These are phyloP conservation scores for Monotropa hypopitys DNA, from an alignment of 179 eudicot genomes.

Conservation along the genomic window DNA sequence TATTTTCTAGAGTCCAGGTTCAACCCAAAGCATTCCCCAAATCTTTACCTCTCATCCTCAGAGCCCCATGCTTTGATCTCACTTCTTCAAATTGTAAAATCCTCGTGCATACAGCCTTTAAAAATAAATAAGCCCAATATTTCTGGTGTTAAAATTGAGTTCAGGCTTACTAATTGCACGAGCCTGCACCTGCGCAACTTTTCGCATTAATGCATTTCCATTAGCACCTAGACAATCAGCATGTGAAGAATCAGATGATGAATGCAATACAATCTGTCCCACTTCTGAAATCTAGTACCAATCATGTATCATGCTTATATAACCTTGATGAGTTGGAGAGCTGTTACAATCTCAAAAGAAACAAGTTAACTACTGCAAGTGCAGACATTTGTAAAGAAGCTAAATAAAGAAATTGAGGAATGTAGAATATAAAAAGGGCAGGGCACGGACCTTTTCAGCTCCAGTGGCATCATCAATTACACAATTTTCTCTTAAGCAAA, in stretches of 20 bases:
- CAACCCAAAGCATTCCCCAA: not conserved
- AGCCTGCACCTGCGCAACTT: not conserved
- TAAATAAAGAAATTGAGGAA: not conserved
- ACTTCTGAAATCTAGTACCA: not conserved
- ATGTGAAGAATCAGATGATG: not conserved
- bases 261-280: not conserved
- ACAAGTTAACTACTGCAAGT: not conserved
- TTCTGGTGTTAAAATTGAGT: not conserved
- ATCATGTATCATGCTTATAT: not conserved
- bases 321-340: not conserved
- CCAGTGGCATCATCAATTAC: conserved; percentile 98
- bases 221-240: not conserved
- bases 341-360: not conserved
- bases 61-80: not conserved
- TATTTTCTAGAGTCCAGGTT: not conserved
- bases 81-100: not conserved
- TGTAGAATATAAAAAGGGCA: not conserved
- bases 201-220: not conserved
- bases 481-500: conserved; percentile 95
- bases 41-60: not conserved
- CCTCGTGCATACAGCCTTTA: not conserved
- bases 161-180: not conserved
- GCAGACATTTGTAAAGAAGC: not conserved
- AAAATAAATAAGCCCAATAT: not conserved
- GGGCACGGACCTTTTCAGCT: conserved; percentile 75